Conservation (phyloP, 2,329 filamentous ascomycete genomes). For the Fusarium anguioides region DNA sequence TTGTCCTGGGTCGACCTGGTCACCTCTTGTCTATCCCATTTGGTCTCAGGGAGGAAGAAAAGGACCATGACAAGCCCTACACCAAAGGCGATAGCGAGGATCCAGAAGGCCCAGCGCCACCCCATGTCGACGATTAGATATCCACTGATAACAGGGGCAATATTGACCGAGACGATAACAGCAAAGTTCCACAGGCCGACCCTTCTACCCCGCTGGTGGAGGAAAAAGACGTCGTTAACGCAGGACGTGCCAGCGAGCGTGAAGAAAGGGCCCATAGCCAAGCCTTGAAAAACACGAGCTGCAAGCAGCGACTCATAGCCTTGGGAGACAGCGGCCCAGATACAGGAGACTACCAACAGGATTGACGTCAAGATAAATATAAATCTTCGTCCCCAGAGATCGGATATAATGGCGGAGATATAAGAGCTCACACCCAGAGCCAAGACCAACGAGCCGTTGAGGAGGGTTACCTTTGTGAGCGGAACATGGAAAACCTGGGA, state of each 20-base stretch:
- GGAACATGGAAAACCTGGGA: neutral
- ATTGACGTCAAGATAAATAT: neutral
- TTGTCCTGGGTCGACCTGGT: neutral
- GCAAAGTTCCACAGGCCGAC: conserved; percentile 9
- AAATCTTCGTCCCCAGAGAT: neutral
- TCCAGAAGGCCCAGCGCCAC: conserved; percentile 7
- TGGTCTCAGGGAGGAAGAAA: neutral
- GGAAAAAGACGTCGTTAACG: conserved; percentile 2
- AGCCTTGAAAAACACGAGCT: neutral
- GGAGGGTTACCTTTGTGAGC: neutral
- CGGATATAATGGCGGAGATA: neutral
- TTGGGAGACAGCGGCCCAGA: neutral
- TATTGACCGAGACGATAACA: neutral
- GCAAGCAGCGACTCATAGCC: neutral
- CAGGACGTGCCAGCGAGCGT: neutral
- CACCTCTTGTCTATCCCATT: neutral
- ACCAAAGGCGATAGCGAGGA: neutral
- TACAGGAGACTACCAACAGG: neutral
- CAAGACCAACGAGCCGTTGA: neutral
- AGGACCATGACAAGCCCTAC: neutral
- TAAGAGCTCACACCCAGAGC: neutral
- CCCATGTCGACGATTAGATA: conserved; percentile 10
- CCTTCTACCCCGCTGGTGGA: neutral
- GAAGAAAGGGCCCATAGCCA: neutral
- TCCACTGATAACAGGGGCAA: conserved; percentile 4